Evolutionary conservation across 2,329 filamentous ascomycete genomes (phyloP).

Genomic region (Phoma sp.): DNA sequence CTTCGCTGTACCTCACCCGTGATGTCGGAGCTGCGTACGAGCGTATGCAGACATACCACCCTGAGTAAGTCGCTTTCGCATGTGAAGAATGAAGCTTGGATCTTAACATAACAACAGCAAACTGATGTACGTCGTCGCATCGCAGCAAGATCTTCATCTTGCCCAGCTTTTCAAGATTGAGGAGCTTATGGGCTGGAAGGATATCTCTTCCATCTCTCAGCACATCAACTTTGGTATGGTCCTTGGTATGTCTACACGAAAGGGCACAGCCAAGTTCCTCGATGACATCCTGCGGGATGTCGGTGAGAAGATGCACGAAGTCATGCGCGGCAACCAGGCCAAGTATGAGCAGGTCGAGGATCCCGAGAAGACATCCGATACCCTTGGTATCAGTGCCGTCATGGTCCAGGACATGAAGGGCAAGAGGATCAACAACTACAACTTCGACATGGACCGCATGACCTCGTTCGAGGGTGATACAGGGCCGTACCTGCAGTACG

Average conservation of each 20-base stretch:
- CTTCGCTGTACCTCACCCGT: constrained; percentile 70
- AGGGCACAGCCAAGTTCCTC: constrained; percentile 62
- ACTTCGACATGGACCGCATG: constrained; percentile 82
- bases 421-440: constrained; percentile 76
- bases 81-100: too few relatives aligned
- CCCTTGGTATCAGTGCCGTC: constrained; percentile 88
- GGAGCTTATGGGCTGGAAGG: constrained; percentile 66
- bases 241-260: constrained; percentile 67
- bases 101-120: constrained; percentile 43
- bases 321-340: constrained; percentile 86
- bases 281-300: constrained; percentile 63
- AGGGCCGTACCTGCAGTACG: constrained; percentile 84
- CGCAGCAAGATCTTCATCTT: constrained; percentile 69
- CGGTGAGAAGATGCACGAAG: constrained; percentile 95
- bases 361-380: constrained; percentile 82
- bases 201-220: constrained; percentile 64
- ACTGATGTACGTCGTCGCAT: constrained; percentile 71
- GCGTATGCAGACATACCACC: constrained; percentile 65
- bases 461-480: constrained; percentile 85
- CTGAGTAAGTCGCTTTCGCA: constrained; percentile 51
- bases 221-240: constrained; percentile 73
- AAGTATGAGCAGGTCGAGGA: constrained; percentile 92
- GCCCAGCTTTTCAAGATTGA: constrained; percentile 70
- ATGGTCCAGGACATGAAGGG: constrained; percentile 99
- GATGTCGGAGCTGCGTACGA: constrained; percentile 71